Conservation (phyloP, 495 filamentous ascomycete genomes). For the Penicillium waksmanii region DNA sequence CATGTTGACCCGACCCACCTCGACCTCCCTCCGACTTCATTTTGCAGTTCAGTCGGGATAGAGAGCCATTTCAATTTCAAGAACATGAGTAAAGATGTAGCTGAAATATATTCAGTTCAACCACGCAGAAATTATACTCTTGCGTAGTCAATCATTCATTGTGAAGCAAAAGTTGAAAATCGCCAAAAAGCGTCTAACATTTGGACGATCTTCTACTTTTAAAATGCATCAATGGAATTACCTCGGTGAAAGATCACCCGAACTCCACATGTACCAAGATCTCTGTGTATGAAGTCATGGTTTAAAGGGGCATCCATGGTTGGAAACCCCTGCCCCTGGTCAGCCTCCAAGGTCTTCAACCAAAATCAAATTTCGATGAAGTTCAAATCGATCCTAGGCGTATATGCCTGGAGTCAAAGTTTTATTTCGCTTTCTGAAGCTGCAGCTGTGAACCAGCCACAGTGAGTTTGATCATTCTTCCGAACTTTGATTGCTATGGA, state of each 20-base stretch:
- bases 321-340: neutral
- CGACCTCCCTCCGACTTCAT: neutral
- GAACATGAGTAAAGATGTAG: no score
- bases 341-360: neutral
- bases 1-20: neutral
- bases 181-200: no score
- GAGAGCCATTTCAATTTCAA: no score
- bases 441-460: neutral
- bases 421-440: neutral
- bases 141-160: no score
- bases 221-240: neutral
- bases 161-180: no score
- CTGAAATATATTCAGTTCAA: no score
- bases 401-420: neutral
- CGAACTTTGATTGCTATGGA: no score
- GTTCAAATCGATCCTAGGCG: neutral
- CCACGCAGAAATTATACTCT: no score
- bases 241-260: conserved; percentile 1
- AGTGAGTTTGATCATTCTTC: neutral
- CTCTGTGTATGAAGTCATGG: neutral
- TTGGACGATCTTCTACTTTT: no score
- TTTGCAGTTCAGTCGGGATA: neutral
- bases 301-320: neutral
- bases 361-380: neutral
- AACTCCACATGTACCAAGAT: neutral